These are phyloP conservation scores for Microbotryum saponariae DNA, from an alignment of 1,284 basidiomycete genomes.

Conservation along the genomic window DNA sequence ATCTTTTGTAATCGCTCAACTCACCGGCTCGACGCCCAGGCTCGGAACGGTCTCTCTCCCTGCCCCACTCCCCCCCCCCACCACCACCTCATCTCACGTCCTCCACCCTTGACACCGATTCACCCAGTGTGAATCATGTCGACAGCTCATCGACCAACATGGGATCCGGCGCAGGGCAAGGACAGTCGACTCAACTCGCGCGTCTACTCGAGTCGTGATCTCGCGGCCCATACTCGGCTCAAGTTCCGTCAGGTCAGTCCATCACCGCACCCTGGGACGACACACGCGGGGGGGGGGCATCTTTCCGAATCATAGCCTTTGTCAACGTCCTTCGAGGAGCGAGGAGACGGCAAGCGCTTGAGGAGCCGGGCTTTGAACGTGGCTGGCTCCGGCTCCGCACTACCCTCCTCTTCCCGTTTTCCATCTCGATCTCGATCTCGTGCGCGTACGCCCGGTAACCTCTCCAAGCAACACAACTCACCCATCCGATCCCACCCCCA, in stretches of 20 bases:
- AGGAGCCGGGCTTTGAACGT: neutral
- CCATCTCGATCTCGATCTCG: neutral
- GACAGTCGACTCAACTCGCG: conserved; percentile 28
- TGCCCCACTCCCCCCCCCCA: too few relatives aligned
- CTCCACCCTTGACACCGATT: neutral
- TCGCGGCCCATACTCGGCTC: conserved; percentile 87
- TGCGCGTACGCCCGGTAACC: neutral
- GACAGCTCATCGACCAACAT: conserved; percentile 36
- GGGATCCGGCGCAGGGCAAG: conserved; percentile 36
- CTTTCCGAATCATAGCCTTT: too few relatives aligned
- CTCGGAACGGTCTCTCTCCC: too few relatives aligned
- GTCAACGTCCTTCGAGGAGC: too few relatives aligned
- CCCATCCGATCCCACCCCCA: neutral
- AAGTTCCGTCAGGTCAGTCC: conserved; percentile 66
- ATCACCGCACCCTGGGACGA: too few relatives aligned
- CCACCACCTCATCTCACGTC: too few relatives aligned
- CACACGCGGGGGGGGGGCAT: too few relatives aligned
- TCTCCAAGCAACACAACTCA: neutral
- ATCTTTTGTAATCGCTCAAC: too few relatives aligned
- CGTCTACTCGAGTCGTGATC: conserved; percentile 54
- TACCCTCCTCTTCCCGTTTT: neutral
- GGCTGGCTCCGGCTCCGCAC: neutral
- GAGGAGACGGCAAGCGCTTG: too few relatives aligned
- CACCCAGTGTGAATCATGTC: conserved; percentile 18
- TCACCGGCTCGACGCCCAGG: too few relatives aligned